phyloP scores from a whole-genome alignment of 768 basidiomycete genomes.

The Boletus reticulatus region DNA sequence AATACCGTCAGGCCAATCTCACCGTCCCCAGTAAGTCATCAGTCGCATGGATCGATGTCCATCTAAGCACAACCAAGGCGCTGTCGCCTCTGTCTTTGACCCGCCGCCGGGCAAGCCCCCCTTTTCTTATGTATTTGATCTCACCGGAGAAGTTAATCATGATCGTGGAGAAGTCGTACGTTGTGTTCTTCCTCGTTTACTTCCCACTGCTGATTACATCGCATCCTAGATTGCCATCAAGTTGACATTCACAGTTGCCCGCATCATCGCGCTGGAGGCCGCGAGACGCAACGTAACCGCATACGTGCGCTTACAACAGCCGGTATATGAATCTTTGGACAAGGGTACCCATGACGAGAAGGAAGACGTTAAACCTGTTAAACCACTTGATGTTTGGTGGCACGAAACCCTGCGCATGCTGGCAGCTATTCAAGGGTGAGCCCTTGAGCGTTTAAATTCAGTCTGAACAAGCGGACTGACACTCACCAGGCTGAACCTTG shows the following conservation, averaged over 20 bases:
- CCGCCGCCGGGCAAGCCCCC: constrained; percentile 66
- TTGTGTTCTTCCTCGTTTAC: constrained; percentile 2
- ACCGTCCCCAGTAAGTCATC: constrained; percentile 60
- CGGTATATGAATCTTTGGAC: constrained; percentile 73
- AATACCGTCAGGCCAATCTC: constrained; percentile 82
- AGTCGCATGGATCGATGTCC: not conserved
- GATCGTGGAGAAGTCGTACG: constrained; percentile 75
- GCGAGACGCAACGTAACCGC: constrained; percentile 76
- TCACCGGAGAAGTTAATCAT: constrained; percentile 74
- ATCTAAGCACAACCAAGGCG: constrained; percentile 42
- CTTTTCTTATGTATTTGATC: constrained; percentile 82
- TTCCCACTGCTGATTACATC: constrained; percentile 4
- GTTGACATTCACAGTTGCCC: constrained; percentile 67
- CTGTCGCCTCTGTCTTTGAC: constrained; percentile 66
- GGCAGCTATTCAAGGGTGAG: constrained; percentile 68
- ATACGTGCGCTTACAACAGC: constrained; percentile 73
- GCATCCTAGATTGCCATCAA: constrained; percentile 70
- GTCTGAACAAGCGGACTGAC: constrained; percentile 4
- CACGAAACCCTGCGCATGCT: constrained; percentile 78
- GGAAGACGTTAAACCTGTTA: constrained; percentile 69
- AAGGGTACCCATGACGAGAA: constrained; percentile 69
- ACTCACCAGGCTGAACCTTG: constrained; percentile 65
- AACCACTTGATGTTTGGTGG: constrained; percentile 81
- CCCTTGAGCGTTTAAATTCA: constrained; percentile 14
- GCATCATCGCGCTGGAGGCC: constrained; percentile 71